Base-by-base conservation (phyloP, 306 rosid genomes). In the Quillaja saponaria region DNA sequence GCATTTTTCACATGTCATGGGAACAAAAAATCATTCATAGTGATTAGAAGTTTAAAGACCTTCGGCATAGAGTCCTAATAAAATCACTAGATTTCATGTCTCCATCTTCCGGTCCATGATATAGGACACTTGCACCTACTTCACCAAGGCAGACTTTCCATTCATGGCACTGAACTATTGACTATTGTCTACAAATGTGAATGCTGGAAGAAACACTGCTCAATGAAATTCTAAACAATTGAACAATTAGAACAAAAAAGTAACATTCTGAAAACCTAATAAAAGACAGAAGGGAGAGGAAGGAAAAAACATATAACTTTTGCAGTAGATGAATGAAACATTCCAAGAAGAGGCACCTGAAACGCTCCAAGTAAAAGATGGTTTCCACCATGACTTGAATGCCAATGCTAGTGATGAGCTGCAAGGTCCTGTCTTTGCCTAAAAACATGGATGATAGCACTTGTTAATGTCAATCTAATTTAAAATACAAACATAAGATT, bases 351-450 rank as follows among this genome's bases (percentile, higher is more conserved):
- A 59, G 55, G 48, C 62, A 92, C 99, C 99, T 82, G 99, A 86
- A 76, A 92, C 58, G 74, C 71, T 84, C 76, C 83, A 79, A 63
- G 99, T 87, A 72, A 92, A 87, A 65, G 99, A 76, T 71, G 99
- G 99, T 76, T 87, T 89, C 99, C 96, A 92, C 99, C 99, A 92
- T 50, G 96, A 87, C 71, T 92, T 92, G 78, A 89, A 86, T 55
- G 96, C 96, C 73, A 81, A 56, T 58, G 86, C 85, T 53, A 78
- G 44, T 13, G 95, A 76, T 41, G 95, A 92, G 78, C 84, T 83
- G 41, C 58, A 80, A 70, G 90, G 89, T 51, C 99, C 96, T 61
- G 55, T 72, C 80, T 92, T 92, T 49, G 85, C 95, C 99, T 92
- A 81, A 68, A 83, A 60, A 69, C 31, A 68, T 17, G 14, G 44